Conservation (phyloP, 805 yeast species). For the Metschnikowia chrysomelidarum region DNA sequence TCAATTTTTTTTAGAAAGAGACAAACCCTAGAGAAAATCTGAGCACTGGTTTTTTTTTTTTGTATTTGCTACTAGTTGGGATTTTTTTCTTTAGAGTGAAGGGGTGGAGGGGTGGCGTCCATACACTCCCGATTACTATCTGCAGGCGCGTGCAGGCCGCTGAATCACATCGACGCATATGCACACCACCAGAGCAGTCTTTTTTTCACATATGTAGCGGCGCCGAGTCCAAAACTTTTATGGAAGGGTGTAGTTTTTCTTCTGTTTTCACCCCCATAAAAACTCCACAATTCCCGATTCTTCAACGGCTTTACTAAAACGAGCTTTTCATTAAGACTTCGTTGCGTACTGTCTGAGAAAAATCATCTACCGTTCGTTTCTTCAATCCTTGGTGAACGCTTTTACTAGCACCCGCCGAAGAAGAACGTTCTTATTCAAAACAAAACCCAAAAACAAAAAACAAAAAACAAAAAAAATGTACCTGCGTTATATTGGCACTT, state of each 20-base stretch:
- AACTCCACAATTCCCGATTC: constrained; percentile 4
- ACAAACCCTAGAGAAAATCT: no score
- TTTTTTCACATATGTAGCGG: no score
- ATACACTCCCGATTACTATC: no score
- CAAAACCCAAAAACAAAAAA: neutral
- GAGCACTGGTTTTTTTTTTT: no score
- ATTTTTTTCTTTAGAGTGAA: no score
- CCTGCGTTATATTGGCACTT: constrained; percentile 29
- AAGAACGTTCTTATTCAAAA: constrained; percentile 1
- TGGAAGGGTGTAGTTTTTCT: constrained; percentile 2
- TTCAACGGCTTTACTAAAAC: constrained; percentile 16
- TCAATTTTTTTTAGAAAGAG: no score
- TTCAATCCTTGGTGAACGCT: constrained; percentile 9
- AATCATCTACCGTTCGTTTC: constrained; percentile 5
- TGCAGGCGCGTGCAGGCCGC: no score
- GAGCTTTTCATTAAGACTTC: constrained; percentile 44
- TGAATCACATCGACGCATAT: no score
- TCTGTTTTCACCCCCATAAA: constrained; percentile 1
- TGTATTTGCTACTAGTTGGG: no score
- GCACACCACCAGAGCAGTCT: no score
- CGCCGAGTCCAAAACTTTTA: constrained; percentile 10
- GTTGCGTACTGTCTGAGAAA: constrained; percentile 19
- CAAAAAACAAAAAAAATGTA: constrained; percentile 6
- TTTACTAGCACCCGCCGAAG: constrained; percentile 10
- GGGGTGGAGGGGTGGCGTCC: no score